Base-by-base conservation (phyloP, 2,329 filamentous ascomycete species). In the Aureobasidium sp. region DNA sequence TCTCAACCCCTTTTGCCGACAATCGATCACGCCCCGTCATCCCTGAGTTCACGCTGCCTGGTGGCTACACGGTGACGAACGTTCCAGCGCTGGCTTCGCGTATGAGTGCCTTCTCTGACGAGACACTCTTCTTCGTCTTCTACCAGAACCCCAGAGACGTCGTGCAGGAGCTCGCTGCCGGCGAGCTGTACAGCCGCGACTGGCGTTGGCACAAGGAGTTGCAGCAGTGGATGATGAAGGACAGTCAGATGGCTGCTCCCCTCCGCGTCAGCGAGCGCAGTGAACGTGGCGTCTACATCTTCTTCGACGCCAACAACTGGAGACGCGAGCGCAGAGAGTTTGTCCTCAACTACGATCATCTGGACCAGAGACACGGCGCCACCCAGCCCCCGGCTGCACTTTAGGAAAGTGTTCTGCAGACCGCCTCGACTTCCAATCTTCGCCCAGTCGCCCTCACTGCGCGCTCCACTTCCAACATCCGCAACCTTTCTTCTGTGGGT, bases 71-170 rank as follows among this genome's bases (percentile, higher is more conserved):
- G 12, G 85, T 88, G 11, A 82, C 80, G 61, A 88, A 88, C 67
- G 84, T 88, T 12, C 85, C 85, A 56, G 79, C 82, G 8, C 74
- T 87, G 22, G 78, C 82, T 17, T 58, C 63, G 24, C 64, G 72
- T 31, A 71, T 74, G 62, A 63, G 63, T 33, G 69, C 69, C 14
- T 70, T 74, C 63, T 71, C 70, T 37, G 72, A 74, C 58, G 85
- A 88, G 70, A 88, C 85, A 0, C 76, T 88, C 5, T 86, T 88
- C 70, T 85, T 84, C 69, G 86, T 88, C 63, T 88, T 88, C 77
- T 88, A 87, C 73, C 85, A 83, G 65, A 82, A 84, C 75, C 84
- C 85, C 15, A 77, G 83, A 63, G 85, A 87, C 68, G 80, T 86
- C 61, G 78, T 85, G 70, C 85, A 88, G 69, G 85, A 88, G 69